Base-by-base conservation (phyloP, 306 rosid genomes). In the Gastrolobium villosum region DNA sequence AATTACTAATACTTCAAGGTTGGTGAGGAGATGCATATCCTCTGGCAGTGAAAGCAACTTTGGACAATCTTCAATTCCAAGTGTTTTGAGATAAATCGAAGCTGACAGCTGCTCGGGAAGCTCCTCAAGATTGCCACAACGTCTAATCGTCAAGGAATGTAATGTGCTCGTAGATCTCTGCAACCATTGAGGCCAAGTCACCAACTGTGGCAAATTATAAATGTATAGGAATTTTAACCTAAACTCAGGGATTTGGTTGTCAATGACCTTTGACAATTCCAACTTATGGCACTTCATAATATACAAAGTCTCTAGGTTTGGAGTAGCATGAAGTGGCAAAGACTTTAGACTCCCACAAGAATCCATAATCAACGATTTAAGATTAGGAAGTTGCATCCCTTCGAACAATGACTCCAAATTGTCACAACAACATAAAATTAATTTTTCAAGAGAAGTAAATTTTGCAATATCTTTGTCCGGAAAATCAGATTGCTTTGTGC, bases 401-500 rank as follows among this genome's bases (percentile, higher is more conserved):
- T 0, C 20, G 3, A 67, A 67, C 2, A 31, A 1, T 2, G 73
- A 67, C 30, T 67, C 43, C 41, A 67, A 7, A 6, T 67, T 67
- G 30, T 30, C 6, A 6, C 73, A 44, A 10, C 2, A 20, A 20
- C 5, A 10, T 0, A 0, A 44, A 45, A 10, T 1, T 5, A 6
- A 67, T 3, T 10, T 28, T 67, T 46, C 6, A 45, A 48, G 60
- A 37, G 69, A 70, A 35, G 4, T 50, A 10, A 70, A 9, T n/a
- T 35, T 35, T n/a, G 62, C 61, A 70, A 70, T 70, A 1, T 68
- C 59, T 2, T 15, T 35, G 15, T 70, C 75, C 1, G 46, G 61
- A 4, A 70, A 70, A 14, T 5, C 10, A 49, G 5, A 8, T 50
- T 49, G 35, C 46, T 35, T 70, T 34, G 75, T 32, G 57, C 46